Base-by-base conservation (phyloP, 192 early-diverging fungal species). In the Chytriomyces sp. region DNA sequence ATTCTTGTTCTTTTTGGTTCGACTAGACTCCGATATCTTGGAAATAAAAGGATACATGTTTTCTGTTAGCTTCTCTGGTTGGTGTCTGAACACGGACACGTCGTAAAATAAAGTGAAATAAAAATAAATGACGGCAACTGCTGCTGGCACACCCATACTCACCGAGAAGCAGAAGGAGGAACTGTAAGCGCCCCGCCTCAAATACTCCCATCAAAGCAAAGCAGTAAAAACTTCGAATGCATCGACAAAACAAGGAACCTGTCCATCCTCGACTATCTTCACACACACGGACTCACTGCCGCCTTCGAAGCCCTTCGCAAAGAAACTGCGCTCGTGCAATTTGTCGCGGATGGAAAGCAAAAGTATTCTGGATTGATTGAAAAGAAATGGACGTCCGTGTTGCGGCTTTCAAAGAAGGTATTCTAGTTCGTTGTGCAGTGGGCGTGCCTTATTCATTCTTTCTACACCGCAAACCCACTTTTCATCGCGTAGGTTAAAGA, bases 351-450 rank as follows among this genome's bases (percentile, higher is more conserved):
- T 74, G 92, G 80, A 85, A 93, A 92, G 77, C 90, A 93, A 80
- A 91, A 91, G 73, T 93, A 90, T 63, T 84, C 94, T 28, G 93
- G 92, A 45, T 71, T 94, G 59, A 81, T 96, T 50, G 93, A 96
- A 80, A 94, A 94, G 80, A 98, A 98, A 77, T 98, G 97, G 97
- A 94, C 93, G 13, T 94, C 94, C n/a, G 92, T 97, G 7, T 92
- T 97, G 65, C 86, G 97, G 8, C 82, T 97, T 72, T 95, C 97
- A 75, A 95, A 94, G 79, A 97, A 96, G n/a, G n/a, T n/a, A n/a
- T n/a, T n/a, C n/a, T n/a, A n/a, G n/a, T n/a, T n/a, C n/a, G n/a
- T n/a, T n/a, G n/a, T n/a, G n/a, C n/a, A n/a, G n/a, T n/a, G n/a
- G n/a, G n/a, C n/a, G n/a, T n/a, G n/a, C n/a, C n/a, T n/a, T n/a